These are phyloP conservation scores for Penicillium malachiteum DNA, from an alignment of 495 filamentous ascomycete species.

Conservation along the genomic window DNA sequence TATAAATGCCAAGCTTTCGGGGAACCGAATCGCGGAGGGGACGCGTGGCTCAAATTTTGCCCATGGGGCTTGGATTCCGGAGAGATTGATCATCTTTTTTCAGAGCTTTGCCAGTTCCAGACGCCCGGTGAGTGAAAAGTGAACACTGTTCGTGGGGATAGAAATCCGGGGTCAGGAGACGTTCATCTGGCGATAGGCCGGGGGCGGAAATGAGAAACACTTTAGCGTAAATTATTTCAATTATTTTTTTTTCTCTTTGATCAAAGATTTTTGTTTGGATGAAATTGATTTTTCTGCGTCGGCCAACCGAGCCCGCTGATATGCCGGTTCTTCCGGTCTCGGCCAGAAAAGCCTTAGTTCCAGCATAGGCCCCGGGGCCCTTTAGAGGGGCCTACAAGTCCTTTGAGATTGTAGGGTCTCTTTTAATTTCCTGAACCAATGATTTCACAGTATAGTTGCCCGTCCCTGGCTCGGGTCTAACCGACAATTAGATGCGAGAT, in stretches of 20 bases:
- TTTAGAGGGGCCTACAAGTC: too few relatives aligned
- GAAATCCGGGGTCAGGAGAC: conserved; percentile 14
- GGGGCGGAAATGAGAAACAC: conserved; percentile 1
- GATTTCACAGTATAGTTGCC: neutral
- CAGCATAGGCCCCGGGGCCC: too few relatives aligned
- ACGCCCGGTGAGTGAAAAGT: conserved; percentile 14
- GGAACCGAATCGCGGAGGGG: neutral
- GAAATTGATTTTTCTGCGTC: neutral
- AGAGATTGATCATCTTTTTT: conserved; percentile 1
- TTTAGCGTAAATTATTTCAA: neutral
- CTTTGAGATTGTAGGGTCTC: neutral
- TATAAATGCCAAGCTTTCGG: neutral
- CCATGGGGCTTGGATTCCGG: conserved; percentile 13
- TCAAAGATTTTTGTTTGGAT: neutral
- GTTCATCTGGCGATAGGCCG: neutral
- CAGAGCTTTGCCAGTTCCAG: conserved; percentile 17
- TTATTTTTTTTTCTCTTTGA: neutral
- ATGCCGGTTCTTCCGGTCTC: conserved; percentile 16
- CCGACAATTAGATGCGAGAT: conserved; percentile 7
- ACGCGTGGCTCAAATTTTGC: conserved; percentile 2
- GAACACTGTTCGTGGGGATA: conserved; percentile 6
- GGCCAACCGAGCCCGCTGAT: conserved; percentile 4
- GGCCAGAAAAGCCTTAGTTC: neutral
- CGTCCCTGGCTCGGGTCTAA: conserved; percentile 16
- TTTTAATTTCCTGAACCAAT: neutral